Base-by-base conservation (phyloP, 176 grass and related monocot species). In the Carex kokanica region DNA sequence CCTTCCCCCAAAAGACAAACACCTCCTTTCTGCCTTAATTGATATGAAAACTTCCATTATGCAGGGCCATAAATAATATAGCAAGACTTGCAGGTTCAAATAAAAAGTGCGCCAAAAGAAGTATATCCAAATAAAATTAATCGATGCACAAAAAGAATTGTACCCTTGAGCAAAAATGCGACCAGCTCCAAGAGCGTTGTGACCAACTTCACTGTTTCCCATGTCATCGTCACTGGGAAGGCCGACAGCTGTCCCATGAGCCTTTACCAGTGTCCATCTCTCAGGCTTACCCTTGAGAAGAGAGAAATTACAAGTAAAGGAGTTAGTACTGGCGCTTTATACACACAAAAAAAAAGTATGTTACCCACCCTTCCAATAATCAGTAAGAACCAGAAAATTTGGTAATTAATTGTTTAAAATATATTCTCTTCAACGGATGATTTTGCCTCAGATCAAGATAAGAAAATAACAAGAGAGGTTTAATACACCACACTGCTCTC, bases 151-250 rank as follows among this genome's bases (percentile, higher is more conserved):
- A 53, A 53, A 74, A 86, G 36, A 78, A 85, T 53, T 80, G 41
- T 98, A 98, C 95, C 92, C 95, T 78, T 95, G 95, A 51, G 95
- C 89, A 23, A 75, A 98, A 86, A 98, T 95, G 2, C 93, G 89
- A 43, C 92, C 92, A 82, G 95, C 96, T 8, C 95, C 95, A 82
- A 98, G 91, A 66, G 95, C 95, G 63, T 98, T 95, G 88, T 98
- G 95, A n/a, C 92, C 95, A 45, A 98, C 95, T 87, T 98, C 96
- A 88, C 96, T 98, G 84, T 98, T 98, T 62, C 96, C 96, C 96
- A 95, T 98, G 86, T 98, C 96, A 55, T 98, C 96, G 1, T 95
- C 93, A 83, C 68, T 88, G 60, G 96, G 96, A n/a, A 98, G 91
- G 38, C 96, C 93, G 12, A 98, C 96, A 4, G 96, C 96, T 49